Base-by-base conservation (phyloP, 306 rosid species). In the Delonix regia region DNA sequence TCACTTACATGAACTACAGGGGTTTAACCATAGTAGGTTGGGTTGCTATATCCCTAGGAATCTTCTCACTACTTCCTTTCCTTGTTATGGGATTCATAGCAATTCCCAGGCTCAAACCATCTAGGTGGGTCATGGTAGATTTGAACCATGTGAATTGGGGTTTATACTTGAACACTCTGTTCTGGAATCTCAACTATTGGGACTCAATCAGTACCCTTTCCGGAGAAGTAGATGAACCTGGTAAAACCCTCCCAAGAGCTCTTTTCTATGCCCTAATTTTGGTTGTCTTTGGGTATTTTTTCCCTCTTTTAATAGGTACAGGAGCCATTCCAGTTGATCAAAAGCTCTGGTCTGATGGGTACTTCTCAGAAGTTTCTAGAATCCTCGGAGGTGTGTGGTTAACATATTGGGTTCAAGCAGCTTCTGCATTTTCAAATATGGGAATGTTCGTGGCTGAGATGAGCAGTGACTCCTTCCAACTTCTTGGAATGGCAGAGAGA, bases 101-200 rank as follows among this genome's bases (percentile, higher is more conserved):
- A 52, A 79, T 89, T 77, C 88, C 91, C 2, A 69, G 79, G n/a
- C 36, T 92, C 14, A 67, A 81, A 47, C 91, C 91, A 67, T 79
- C 83, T 0, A 89, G 88, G 56, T 92, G 93, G 94, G 0, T 85
- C 18, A 71, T 78, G 41, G 82, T 81, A 41, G 87, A 90, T 83
- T 21, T 87, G 75, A 59, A 77, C 47, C 80, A 70, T 13, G 87
- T 88, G 61, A 64, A 86, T n/a, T 85, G 92, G 94, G 83, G 83
- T 73, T 77, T 88, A 71, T 92, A 89, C 60, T 77, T 92, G 53
- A 92, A 90, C 79, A 87, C 87, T 4, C 82, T 92, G 27, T 92
- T 92, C 63, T 88, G 97, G 93, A 92, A 92, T 82, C 86, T 89
- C 53, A 92, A 89, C 81, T 92, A 86, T 13, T 88, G 91, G 97